phyloP scores from a whole-genome alignment of 2,329 filamentous ascomycete genomes.

The Fusarium tanahbumbuense region DNA sequence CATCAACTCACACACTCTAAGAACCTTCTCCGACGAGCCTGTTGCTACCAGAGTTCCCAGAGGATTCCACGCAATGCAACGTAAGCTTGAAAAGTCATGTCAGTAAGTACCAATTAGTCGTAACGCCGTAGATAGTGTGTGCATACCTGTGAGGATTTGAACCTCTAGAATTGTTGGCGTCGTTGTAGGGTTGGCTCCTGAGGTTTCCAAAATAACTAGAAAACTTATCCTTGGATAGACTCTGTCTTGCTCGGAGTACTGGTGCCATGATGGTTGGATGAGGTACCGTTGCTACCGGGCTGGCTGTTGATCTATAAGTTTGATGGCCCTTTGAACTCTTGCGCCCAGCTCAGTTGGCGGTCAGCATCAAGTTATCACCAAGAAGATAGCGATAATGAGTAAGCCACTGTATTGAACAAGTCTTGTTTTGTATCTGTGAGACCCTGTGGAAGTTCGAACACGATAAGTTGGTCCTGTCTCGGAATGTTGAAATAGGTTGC shows the following conservation, averaged over 20 bases:
- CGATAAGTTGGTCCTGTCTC: neutral
- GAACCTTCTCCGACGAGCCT: slow-evolving; percentile 74
- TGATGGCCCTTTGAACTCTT: neutral
- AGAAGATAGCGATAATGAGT: neutral
- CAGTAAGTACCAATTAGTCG: slow-evolving; percentile 14
- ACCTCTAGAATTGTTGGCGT: slow-evolving; percentile 66
- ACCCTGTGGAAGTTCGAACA: neutral
- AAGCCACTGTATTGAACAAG: neutral
- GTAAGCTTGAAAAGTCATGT: slow-evolving; percentile 63
- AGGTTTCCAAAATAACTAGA: slow-evolving; percentile 72
- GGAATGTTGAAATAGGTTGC: slow-evolving; percentile 9
- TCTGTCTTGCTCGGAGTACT: slow-evolving; percentile 60
- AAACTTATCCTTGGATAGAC: slow-evolving; percentile 77
- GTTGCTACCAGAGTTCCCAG: slow-evolving; percentile 86
- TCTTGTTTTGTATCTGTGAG: neutral
- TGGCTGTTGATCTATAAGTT: neutral
- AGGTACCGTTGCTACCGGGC: neutral
- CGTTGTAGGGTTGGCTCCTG: slow-evolving; percentile 78
- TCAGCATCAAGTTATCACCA: neutral
- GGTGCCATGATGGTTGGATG: slow-evolving; percentile 54
- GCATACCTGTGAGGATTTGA: slow-evolving; percentile 68
- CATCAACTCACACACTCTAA: slow-evolving; percentile 74
- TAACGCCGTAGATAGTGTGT: neutral
- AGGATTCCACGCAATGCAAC: slow-evolving; percentile 90
- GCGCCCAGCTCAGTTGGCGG: slow-evolving; percentile 3